These are phyloP conservation scores for Petunia hybrid DNA, from an alignment of 305 asterid species.

Conservation along the genomic window DNA sequence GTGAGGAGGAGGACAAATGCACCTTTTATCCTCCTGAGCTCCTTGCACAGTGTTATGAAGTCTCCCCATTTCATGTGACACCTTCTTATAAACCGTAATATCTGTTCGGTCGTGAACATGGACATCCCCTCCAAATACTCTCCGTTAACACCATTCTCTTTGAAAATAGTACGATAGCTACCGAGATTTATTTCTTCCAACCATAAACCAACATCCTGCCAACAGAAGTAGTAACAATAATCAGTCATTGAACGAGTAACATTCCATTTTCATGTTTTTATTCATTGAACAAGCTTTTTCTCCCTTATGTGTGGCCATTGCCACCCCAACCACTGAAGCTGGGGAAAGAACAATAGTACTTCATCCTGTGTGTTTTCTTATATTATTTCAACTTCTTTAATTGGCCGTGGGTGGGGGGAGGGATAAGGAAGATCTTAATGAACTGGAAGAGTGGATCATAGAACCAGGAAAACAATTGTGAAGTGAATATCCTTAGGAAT, in stretches of 20 bases:
- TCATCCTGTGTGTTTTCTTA: not conserved
- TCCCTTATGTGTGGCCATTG: not conserved
- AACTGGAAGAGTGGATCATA: not conserved
- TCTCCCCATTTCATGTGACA: conserved; percentile 99
- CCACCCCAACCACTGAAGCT: not conserved
- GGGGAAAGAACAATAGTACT: conserved; percentile 6
- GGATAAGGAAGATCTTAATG: conserved; percentile 3
- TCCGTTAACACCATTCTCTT: conserved; percentile 94
- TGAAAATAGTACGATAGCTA: conserved; percentile 79
- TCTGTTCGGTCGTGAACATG: conserved; percentile 97
- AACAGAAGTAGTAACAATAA: conserved; percentile 34
- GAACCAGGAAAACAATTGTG: not conserved
- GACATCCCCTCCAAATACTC: conserved; percentile 99
- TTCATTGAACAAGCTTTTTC: not conserved
- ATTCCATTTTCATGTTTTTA: conserved; percentile 5
- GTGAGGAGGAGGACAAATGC: not conserved
- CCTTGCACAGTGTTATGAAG: conserved; percentile 98
- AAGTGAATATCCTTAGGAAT: conserved; percentile 11
- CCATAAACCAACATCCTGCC: conserved; percentile 97
- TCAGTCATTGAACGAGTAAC: not conserved
- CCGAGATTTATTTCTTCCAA: conserved; percentile 97
- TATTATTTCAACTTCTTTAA: not conserved
- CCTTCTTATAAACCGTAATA: conserved; percentile 94
- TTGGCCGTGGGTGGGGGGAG: not conserved
- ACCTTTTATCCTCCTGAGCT: conserved; percentile 99